A percentile compares a stretch with the other conserved stretches of the same genome.
Evolutionary conservation across 345 rosid genomes (phyloP).

Genomic region (Barbarea vulgaris): DNA sequence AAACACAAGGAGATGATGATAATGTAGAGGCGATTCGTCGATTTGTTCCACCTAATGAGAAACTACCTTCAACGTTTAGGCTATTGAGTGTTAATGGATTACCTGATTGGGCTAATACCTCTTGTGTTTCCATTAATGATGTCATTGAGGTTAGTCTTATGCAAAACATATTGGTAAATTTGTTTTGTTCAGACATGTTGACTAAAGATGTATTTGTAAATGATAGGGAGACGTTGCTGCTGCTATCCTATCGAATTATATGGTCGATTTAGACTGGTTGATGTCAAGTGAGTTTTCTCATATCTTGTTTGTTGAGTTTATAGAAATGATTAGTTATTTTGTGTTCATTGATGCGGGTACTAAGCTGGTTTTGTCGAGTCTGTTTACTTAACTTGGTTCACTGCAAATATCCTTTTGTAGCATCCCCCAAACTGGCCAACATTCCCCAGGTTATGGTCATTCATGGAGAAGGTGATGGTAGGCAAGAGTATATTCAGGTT

Average conservation of each 20-base stretch:
- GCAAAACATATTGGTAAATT: neutral
- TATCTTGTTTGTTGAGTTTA: neutral
- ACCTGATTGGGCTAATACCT: slow-evolving; percentile 90
- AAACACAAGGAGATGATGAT: slow-evolving; percentile 12
- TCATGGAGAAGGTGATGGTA: slow-evolving; percentile 89
- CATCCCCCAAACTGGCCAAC: slow-evolving; percentile 71
- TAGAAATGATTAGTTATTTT: neutral
- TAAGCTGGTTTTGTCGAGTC: slow-evolving; percentile 4
- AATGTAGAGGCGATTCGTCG: slow-evolving; percentile 54
- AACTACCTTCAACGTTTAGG: slow-evolving; percentile 59
- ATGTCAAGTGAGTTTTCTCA: slow-evolving; percentile 19
- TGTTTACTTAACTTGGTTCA: slow-evolving; percentile 5
- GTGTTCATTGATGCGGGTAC: neutral
- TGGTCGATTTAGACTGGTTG: slow-evolving; percentile 96
- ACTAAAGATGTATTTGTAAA: neutral
- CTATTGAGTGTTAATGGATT: slow-evolving; percentile 72
- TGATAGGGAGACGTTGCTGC: slow-evolving; percentile 74
- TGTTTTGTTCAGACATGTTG: slow-evolving; percentile 6
- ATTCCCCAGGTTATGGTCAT: slow-evolving; percentile 79
- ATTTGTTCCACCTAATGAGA: slow-evolving; percentile 51
- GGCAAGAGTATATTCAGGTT: slow-evolving; percentile 81
- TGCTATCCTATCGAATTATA: slow-evolving; percentile 83
- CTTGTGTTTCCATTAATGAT: slow-evolving; percentile 80
- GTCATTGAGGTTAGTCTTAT: slow-evolving; percentile 60
- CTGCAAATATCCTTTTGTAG: slow-evolving; percentile 45